These are phyloP conservation scores for Tolypocladium ovalisporum DNA, from an alignment of 2,329 filamentous ascomycete species.

Conservation along the genomic window DNA sequence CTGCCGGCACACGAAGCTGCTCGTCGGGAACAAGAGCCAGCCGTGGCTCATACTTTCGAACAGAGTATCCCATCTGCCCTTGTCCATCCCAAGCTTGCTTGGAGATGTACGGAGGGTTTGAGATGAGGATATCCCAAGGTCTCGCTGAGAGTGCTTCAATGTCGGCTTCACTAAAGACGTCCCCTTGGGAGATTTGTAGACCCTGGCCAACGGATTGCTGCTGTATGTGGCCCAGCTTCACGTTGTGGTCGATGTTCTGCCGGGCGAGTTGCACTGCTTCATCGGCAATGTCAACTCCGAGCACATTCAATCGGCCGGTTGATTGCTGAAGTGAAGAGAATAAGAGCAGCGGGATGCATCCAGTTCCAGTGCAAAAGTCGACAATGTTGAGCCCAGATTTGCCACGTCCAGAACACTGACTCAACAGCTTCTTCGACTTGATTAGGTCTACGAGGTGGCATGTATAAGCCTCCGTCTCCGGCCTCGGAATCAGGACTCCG, in stretches of 20 bases:
- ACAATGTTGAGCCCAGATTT: slow-evolving; percentile 46
- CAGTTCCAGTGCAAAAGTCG: slow-evolving; percentile 84
- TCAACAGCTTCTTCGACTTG: slow-evolving; percentile 10
- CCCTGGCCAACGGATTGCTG: slow-evolving; percentile 8
- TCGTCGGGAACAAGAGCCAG: slow-evolving; percentile 58
- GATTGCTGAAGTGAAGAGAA: slow-evolving; percentile 45
- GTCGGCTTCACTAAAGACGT: slow-evolving; percentile 36
- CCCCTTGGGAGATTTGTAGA: slow-evolving; percentile 34
- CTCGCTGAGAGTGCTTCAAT: slow-evolving; percentile 14
- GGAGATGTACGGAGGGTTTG: slow-evolving; percentile 90
- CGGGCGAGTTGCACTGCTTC: slow-evolving; percentile 54
- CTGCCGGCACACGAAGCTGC: slow-evolving; percentile 14
- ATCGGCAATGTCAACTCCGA: slow-evolving; percentile 64
- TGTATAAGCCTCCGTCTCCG: slow-evolving; percentile 63
- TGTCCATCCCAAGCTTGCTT: slow-evolving; percentile 27
- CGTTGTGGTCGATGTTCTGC: slow-evolving; percentile 50
- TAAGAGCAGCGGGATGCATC: slow-evolving; percentile 76
- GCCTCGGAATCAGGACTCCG: slow-evolving; percentile 78
- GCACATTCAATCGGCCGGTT: slow-evolving; percentile 34
- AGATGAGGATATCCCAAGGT: slow-evolving; percentile 57
- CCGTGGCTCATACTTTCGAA: slow-evolving; percentile 71
- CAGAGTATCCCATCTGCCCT: slow-evolving; percentile 52
- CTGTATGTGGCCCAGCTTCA: slow-evolving; percentile 12
- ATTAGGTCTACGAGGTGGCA: slow-evolving; percentile 40
- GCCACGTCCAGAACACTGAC: slow-evolving; percentile 1